Evolutionary conservation across 441 rosid species (phyloP), one percentile per base, ranked within the genome.

Genomic region (Mallotus repandus): DNA sequence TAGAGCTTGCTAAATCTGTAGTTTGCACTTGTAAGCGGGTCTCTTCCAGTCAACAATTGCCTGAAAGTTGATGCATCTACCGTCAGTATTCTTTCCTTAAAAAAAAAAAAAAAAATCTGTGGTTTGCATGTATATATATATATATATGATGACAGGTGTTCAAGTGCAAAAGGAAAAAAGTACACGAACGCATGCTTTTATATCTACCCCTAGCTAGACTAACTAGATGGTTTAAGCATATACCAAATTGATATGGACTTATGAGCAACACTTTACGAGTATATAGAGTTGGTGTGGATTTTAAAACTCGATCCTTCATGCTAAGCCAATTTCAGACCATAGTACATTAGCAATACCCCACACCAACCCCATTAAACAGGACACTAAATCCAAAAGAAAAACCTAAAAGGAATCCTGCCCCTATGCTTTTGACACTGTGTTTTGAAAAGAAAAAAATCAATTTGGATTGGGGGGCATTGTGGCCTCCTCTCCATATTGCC

Each of bases 341-440:
- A 8, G 70, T 54, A 64, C 70, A 12, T 54, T 57, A 13, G 13
- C 9, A 68, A 58, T 41, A 66, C 61, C 73, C 78, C 72, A 22
- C 68, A 50, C 0, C 7, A 68, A 38, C 77, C 77, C 77, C 78
- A 61, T 43, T 61, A 52, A 74, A 18, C 13, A 21, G 50, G 62
- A 38, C 73, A 55, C 18, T 10, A 54, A 21, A 73, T 73, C 16
- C 25, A 22, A 72, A 63, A 18, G 21, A 22, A 21, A 22, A 35
- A 8, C 10, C 9, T 16, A 57, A 43, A 43, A 21, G n/a, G 50
- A 25, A 15, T 14, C 12, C 32, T 50, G 4, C 50, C 32, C 38
- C 10, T 63, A 21, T 21, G 21, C 60, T 21, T 58, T 62, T 62
- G 4, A 21, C 66, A 38, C 48, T 38, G 0, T n/a, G 6, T 61